Evolutionary conservation across 2,329 filamentous ascomycete genomes (phyloP), one percentile per base, ranked within the genome.

Genomic region (Stagonosporopsis tanaceti): DNA sequence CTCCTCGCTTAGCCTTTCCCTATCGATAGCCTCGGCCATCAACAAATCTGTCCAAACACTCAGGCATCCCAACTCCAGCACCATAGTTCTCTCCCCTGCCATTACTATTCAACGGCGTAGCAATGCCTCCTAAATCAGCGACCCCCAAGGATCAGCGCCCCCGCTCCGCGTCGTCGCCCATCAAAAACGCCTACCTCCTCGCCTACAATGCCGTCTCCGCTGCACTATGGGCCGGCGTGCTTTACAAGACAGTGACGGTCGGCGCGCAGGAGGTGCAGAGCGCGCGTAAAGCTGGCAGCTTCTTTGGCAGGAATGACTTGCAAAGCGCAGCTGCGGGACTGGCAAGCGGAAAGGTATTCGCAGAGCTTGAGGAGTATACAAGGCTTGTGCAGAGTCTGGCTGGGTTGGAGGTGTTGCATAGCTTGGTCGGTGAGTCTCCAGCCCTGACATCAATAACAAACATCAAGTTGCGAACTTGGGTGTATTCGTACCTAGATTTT

Each of bases 371-470:
- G 64, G 79, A 85, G 48, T 93, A 88, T 75, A 87, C 87, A 44
- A 88, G 89, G 70, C 88, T 87, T 85, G 93, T 91, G 53, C 95
- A 99, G 82, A 95, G 90, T 3, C 77, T 92, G 51, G 95, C 95
- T 0, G 78, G 87, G 41, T 80, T 97, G 74, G 95, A 99, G 80
- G 85, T 98, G 44, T 70, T 93, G 60, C 94, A 98, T 79, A 89
- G 91, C 46, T 76, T 91, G 0, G 77, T 91, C 32, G 91, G 93
- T 93, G 79, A 57, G 82, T 72, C 25, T 9, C 32, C 15, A 24
- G 15, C 15, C 3, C 2, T 9, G 8, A 20, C 12, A 22, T 9
- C 3, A 20, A 14, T 7, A n/a, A 1, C 14, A 34, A n/a, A n/a
- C 32, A 34, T n/a, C 14, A 15, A 39, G 6, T 11, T 3, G 7